phyloP scores from a whole-genome alignment of 306 rosid species.

The Pachyrhizus erosus region DNA sequence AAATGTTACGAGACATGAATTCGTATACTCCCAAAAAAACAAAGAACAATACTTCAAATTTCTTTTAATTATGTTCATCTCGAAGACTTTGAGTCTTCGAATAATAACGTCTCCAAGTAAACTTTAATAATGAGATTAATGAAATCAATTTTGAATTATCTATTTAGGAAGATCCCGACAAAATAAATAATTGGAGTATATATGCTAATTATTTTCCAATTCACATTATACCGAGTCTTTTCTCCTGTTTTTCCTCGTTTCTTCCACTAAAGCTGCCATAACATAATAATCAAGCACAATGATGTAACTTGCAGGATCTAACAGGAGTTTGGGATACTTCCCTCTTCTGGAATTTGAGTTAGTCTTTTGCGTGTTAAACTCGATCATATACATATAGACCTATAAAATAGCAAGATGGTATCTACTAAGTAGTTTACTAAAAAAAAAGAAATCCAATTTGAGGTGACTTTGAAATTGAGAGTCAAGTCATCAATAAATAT shows the following conservation, averaged over 20 bases:
- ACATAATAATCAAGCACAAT: background rate
- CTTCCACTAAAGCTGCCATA: background rate
- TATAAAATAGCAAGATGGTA: background rate
- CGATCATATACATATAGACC: background rate
- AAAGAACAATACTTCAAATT: background rate
- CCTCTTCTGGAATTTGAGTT: background rate
- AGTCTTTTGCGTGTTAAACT: background rate
- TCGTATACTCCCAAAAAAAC: no score
- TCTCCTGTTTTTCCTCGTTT: background rate
- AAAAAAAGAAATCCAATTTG: background rate
- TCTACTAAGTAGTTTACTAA: background rate
- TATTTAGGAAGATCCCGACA: background rate
- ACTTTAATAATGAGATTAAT: background rate
- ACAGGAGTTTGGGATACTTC: background rate
- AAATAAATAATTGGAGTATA: background rate
- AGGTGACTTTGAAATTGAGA: background rate
- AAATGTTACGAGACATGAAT: no score
- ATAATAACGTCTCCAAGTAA: background rate
- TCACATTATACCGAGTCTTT: background rate
- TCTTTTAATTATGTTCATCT: background rate
- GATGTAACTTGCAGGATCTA: background rate
- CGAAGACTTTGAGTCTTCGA: background rate
- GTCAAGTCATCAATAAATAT: background rate
- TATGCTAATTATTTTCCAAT: conserved; percentile 12
- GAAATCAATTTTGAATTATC: background rate